Evolutionary conservation across 345 rosid genomes (phyloP).

Genomic region (Acer campestre): DNA sequence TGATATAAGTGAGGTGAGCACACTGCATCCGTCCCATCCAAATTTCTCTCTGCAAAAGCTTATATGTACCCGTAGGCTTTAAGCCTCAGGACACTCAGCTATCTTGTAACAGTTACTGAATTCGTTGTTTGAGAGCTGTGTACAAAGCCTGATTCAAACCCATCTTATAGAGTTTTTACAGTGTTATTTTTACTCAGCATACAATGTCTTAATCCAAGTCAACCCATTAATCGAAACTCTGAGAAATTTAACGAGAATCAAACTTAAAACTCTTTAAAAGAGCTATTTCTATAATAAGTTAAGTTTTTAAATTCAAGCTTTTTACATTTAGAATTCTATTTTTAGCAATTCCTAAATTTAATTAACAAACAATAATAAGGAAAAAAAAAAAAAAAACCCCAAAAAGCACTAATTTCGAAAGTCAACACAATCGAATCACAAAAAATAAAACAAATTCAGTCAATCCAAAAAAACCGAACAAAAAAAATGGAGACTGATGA

Average conservation of each 20-base stretch:
- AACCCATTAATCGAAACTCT: neutral
- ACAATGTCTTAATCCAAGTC: conserved; percentile 4
- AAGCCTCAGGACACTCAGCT: neutral
- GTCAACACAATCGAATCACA: neutral
- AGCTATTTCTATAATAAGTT: neutral
- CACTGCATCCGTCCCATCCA: neutral
- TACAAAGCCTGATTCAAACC: neutral
- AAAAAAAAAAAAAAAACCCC: neutral
- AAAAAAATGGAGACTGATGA: neutral
- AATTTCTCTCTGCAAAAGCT: neutral
- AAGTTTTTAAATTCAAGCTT: neutral
- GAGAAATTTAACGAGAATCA: neutral
- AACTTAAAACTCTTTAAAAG: neutral
- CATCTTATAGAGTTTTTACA: neutral
- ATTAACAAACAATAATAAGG: neutral
- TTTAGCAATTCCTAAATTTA: neutral
- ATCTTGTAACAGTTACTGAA: neutral
- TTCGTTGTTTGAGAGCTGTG: neutral
- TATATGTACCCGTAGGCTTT: neutral
- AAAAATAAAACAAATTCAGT: neutral
- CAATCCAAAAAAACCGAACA: neutral
- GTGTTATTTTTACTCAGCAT: neutral
- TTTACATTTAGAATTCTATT: neutral
- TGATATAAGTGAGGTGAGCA: neutral
- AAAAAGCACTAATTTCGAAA: neutral